Evolutionary conservation across 2,329 filamentous ascomycete genomes (phyloP), one percentile per base, ranked within the genome.

Genomic region (Fusarium begoniae): DNA sequence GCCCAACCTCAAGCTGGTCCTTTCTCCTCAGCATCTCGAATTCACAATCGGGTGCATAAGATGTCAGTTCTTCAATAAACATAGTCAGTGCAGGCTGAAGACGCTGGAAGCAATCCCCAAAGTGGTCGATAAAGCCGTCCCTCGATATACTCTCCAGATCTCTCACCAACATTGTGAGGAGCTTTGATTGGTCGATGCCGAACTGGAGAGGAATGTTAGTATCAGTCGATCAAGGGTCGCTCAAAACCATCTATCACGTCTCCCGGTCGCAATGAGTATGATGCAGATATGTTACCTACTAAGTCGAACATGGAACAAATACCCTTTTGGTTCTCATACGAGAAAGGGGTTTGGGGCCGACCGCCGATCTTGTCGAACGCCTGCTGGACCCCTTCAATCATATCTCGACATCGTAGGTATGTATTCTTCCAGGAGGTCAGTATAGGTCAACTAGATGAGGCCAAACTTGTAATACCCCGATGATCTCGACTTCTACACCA

Each of bases 11-110:
- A 20, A 64, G 47, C 35, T 57, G 68, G n/a, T 48, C 53, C 40
- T 50, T 72, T 61, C 62, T 68, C n/a, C 44, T 72, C n/a, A 43
- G 41, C 58, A 74, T 69, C 10, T 69, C 48, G n/a, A 24, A 32
- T 28, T 51, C 67, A 32, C 58, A 74, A 12, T 38, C 53, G 1
- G 58, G 63, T 5, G 63, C 40, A 30, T 74, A 69, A 20, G 54
- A 14, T 30, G 32, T n/a, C 17, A 74, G 62, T 13, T 45, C 37
- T 30, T 59, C 30, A 17, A 72, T 41, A 22, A 74, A 64, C 18
- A 30, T 22, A 14, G 9, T 30, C 54, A 74, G 35, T 14, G 32
- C 48, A 17, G 71, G 57, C 8, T 26, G 45, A 30, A 68, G 63
- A 26, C 43, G 37, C 14, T 59, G 35, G 40, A 73, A 63, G 47